These are phyloP conservation scores for Aspergillus felis DNA, from an alignment of 2,329 filamentous ascomycete species.

Conservation along the genomic window DNA sequence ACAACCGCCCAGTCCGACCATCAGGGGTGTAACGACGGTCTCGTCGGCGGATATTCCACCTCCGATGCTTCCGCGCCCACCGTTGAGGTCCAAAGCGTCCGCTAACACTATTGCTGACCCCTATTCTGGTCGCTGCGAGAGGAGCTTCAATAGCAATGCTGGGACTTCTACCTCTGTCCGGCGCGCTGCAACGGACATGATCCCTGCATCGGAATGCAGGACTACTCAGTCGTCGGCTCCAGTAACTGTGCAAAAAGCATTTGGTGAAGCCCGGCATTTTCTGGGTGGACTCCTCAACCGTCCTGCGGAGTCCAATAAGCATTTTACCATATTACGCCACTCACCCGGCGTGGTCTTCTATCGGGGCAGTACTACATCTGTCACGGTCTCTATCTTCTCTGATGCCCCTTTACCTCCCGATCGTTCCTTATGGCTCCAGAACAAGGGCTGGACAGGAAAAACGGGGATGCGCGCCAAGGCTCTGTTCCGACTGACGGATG, in stretches of 20 bases:
- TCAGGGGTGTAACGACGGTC: neutral
- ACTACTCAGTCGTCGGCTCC: slow-evolving; percentile 9
- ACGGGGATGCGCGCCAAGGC: slow-evolving; percentile 65
- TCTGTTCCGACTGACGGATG: slow-evolving; percentile 54
- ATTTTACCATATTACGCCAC: slow-evolving; percentile 65
- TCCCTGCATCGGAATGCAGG: slow-evolving; percentile 1
- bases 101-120: neutral
- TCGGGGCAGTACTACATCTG: slow-evolving; percentile 59
- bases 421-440: slow-evolving; percentile 64
- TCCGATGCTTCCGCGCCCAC: neutral
- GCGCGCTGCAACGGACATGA: neutral
- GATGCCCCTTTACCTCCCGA: slow-evolving; percentile 54
- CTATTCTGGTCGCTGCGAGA: neutral
- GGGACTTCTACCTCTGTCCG: slow-evolving; percentile 2
- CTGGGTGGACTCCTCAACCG: slow-evolving; percentile 62
- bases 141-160: neutral
- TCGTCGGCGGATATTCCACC: neutral
- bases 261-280: slow-evolving; percentile 59
- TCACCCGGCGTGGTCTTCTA: slow-evolving; percentile 63
- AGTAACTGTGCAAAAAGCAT: slow-evolving; percentile 28
- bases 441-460: slow-evolving; percentile 64
- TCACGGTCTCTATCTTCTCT: slow-evolving; percentile 62
- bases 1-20: neutral
- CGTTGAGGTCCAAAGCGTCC: neutral
- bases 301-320: slow-evolving; percentile 61